Base-by-base conservation (phyloP, 768 basidiomycete genomes). In the Termitomyces sp. region DNA sequence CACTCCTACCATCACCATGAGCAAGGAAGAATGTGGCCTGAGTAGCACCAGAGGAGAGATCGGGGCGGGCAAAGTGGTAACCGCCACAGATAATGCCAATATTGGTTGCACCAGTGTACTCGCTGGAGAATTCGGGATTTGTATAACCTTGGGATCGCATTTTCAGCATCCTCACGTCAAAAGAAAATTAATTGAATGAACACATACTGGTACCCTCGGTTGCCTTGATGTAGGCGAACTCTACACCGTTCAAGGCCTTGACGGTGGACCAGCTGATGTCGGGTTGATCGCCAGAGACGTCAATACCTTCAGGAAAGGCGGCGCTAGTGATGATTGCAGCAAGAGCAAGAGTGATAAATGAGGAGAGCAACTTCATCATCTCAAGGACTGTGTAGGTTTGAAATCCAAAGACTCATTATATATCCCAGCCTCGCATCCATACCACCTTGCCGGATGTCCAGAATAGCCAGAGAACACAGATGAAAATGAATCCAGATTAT, bases 191-290 rank as follows among this genome's bases (percentile, higher is more conserved):
- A 4, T 23, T n/a, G 10, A 9, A 7, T 22, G 16, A 25, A 42
- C 10, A 49, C 56, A 3, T 39, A 63, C 63, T 40, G 20, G 60
- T 64, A 42, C 59, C 56, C 64, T 87, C 84, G 2, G 85, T 87
- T 9, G 84, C 85, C 64, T 86, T 87, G 76, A 87, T 85, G 62
- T 76, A 86, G 3, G 70, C 81, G 60, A 84, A 87, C 12, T 70
- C 53, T 31, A 84, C 64, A 3, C 82, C 84, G 56, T 80, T 79
- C n/a, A n/a, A n/a, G 13, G 74, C 64, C 56, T 70, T 75, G 57
- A 84, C 79, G 3, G 73, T 70, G 38, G 61, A 68, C 82, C 82
- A 86, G 63, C 84, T 69, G 35, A 86, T 65, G 57, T 58, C 62
- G 13, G 72, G 61, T 56, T 86, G 84, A 43, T 70, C 77, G 62